phyloP scores from a whole-genome alignment of 306 rosid species.

The Lathyrus tuberosus region DNA sequence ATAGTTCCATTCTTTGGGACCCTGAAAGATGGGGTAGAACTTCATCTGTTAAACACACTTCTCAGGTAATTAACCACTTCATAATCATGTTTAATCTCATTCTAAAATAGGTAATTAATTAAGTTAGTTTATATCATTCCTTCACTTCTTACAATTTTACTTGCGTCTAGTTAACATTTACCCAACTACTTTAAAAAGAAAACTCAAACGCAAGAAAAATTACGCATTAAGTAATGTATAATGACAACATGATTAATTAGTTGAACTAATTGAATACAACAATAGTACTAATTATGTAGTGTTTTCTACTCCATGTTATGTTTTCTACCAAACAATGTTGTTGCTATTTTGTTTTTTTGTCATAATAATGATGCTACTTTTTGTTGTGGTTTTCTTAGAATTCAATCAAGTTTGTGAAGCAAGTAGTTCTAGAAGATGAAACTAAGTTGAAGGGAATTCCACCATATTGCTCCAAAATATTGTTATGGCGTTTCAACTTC shows the following conservation, averaged over 20 bases:
- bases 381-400: conserved; percentile 48
- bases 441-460: conserved; percentile 83
- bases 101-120: neutral
- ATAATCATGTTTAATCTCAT: conserved; percentile 20
- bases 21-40: conserved; percentile 99
- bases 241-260: conserved; percentile 43
- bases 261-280: conserved; percentile 34
- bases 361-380: neutral
- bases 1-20: conserved; percentile 93
- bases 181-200: conserved; percentile 47
- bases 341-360: neutral
- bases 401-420: conserved; percentile 88
- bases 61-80: conserved; percentile 63
- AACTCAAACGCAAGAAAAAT: conserved; percentile 6
- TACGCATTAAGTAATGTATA: conserved; percentile 42
- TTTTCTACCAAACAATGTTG: neutral
- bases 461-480: conserved; percentile 77
- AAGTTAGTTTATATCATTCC: conserved; percentile 12
- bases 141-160: conserved; percentile 24
- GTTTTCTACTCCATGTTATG: conserved; percentile 40
- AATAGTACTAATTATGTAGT: conserved; percentile 23
- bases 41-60: conserved; percentile 76
- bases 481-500: conserved; percentile 77
- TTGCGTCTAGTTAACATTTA: conserved; percentile 47
- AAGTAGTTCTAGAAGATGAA: conserved; percentile 95